Evolutionary conservation across 768 basidiomycete species (phyloP).

Genomic region (Psilocybe subaeruginosa): DNA sequence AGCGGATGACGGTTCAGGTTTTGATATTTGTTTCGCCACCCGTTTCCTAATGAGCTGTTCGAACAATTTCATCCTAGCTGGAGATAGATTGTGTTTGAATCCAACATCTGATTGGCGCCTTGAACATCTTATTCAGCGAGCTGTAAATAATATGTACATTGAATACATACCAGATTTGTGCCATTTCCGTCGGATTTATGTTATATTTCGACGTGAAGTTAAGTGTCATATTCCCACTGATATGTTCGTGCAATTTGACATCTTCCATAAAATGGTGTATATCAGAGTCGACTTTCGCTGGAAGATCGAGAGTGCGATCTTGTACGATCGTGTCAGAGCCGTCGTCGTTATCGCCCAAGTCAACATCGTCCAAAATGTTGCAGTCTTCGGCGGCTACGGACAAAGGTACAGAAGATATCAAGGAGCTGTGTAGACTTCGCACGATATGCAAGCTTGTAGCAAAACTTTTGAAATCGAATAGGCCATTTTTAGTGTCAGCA

Average conservation of each 20-base stretch:
- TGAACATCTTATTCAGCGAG: background rate
- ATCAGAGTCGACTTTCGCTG: background rate
- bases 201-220: background rate
- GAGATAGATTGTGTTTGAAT: background rate
- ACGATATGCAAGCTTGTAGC: background rate
- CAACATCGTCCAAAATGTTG: background rate
- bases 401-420: background rate
- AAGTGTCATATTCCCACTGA: background rate
- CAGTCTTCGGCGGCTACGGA: background rate
- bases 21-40: background rate
- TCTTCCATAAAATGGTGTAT: background rate
- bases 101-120: background rate
- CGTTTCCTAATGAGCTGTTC: background rate
- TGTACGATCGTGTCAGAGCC: background rate
- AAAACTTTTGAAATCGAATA: background rate
- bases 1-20: background rate
- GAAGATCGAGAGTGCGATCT: background rate
- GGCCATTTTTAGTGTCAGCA: background rate
- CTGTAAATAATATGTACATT: background rate
- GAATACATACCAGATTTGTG: conserved; percentile 2
- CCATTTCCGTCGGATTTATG: background rate
- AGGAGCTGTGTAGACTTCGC: background rate
- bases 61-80: background rate
- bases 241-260: background rate
- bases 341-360: background rate